Base-by-base conservation (phyloP, 1,284 basidiomycete species). In the Hortiboletus rubellus region DNA sequence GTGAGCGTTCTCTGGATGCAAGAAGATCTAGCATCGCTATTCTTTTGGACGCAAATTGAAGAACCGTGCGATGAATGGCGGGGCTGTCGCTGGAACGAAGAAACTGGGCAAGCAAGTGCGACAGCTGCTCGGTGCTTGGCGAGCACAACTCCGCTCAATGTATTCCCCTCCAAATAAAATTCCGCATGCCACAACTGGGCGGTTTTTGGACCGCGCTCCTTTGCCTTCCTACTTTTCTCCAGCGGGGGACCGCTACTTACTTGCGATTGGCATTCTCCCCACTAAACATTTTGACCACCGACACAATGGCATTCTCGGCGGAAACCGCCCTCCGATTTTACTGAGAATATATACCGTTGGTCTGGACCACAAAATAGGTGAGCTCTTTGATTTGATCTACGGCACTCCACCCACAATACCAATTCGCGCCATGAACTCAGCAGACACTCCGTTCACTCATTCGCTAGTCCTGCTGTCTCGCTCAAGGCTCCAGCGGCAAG, bases 121-220 rank as follows among this genome's bases (percentile, higher is more conserved):
- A 27, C 27, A 7, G 27, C 27, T 36, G 51, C 31, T 50, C 47
- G 58, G 50, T 51, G 38, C 24, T 60, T 46, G 42, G 42, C 49
- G 30, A 43, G 43, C 41, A 34, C 63, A 65, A 65, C 63, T 65
- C 66, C 64, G 66, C 63, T 67, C 55, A 38, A 27, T 9, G 52
- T 30, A 38, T 40, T 14, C 48, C 49, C 41, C 51, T 37, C 52
- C 42, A 55, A 63, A 54, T 37, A 57, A 58, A 63, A 57, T 53
- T 52, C 54, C 47, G 47, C 52, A 44, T 62, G 57, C 58, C 66
- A 66, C 63, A 55, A 36, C 27, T 27, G 7, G 27, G 5, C 7
- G 27, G 27, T 27, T 27, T 27, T 27, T 27, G 27, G 27, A 7
- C 27, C 27, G 7, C 27, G 7, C 27, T 27, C 27, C 27, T 6